phyloP scores from a whole-genome alignment of 2,329 filamentous ascomycete species.

The Monilinia fructicola region DNA sequence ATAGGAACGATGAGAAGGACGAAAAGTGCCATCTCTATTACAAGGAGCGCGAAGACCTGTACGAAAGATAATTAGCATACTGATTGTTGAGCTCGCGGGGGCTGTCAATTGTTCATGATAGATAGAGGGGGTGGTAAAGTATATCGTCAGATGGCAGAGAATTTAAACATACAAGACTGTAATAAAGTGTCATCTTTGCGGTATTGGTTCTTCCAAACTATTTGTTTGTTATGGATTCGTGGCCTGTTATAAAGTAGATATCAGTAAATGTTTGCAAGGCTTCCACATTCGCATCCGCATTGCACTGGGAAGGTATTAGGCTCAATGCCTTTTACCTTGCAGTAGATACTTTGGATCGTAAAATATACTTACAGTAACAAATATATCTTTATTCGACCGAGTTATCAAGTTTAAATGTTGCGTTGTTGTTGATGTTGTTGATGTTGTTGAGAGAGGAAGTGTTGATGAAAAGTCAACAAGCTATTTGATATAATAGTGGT shows the following conservation, averaged over 20 bases:
- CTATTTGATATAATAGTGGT: slow-evolving; percentile 7
- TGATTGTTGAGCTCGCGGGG: slow-evolving; percentile 26
- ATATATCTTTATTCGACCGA: neutral
- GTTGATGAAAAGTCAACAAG: slow-evolving; percentile 18
- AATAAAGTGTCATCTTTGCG: slow-evolving; percentile 52
- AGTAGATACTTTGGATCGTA: neutral
- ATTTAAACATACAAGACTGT: slow-evolving; percentile 47
- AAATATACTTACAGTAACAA: slow-evolving; percentile 14
- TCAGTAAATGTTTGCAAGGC: slow-evolving; percentile 16
- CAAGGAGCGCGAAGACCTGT: slow-evolving; percentile 79
- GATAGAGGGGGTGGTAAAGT: neutral
- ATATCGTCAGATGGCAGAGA: slow-evolving; percentile 1
- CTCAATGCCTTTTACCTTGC: neutral
- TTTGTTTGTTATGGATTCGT: slow-evolving; percentile 27
- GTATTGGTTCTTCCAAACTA: slow-evolving; percentile 25
- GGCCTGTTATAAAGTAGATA: slow-evolving; percentile 28
- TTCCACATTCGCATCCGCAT: neutral
- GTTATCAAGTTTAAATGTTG: neutral
- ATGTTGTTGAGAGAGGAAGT: slow-evolving; percentile 6
- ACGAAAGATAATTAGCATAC: slow-evolving; percentile 8
- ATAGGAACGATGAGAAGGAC: slow-evolving; percentile 80
- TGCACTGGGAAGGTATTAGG: neutral
- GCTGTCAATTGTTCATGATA: neutral
- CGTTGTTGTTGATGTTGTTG: slow-evolving; percentile 7
- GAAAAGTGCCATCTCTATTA: slow-evolving; percentile 81